Percentiles rank a stretch among this genome's conserved stretches.
Evolutionary conservation across 768 basidiomycete genomes (phyloP).

Genomic region (Xanthoconium stramineum): DNA sequence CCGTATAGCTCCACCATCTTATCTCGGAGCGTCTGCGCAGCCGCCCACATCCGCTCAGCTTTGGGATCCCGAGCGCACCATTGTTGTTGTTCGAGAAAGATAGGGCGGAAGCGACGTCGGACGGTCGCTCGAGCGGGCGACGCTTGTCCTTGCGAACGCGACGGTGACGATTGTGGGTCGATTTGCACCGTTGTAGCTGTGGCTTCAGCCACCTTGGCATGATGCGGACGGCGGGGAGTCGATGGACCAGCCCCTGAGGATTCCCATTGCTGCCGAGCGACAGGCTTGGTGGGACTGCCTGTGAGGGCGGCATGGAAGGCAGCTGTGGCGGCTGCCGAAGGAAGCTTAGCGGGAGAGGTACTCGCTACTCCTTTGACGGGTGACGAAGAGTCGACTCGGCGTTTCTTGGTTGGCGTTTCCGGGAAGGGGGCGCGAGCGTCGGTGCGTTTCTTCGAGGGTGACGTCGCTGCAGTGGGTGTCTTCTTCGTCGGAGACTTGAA

Average conservation of each 20-base stretch:
- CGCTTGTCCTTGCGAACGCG: slow-evolving; percentile 3
- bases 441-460: slow-evolving; percentile 28
- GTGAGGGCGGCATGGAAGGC: no score
- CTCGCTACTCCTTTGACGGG: no score
- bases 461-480: background rate
- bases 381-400: slow-evolving; percentile 24
- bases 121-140: slow-evolving; percentile 22
- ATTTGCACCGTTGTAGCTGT: background rate
- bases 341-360: background rate
- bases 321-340: no score
- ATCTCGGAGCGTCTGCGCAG: slow-evolving; percentile 9
- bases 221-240: background rate
- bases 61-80: slow-evolving; percentile 44
- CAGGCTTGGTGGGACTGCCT: no score
- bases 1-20: slow-evolving; percentile 15
- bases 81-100: slow-evolving; percentile 29
- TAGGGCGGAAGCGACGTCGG: no score
- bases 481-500: slow-evolving; percentile 20
- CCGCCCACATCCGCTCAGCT: slow-evolving; percentile 26
- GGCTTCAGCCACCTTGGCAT: slow-evolving; percentile 1
- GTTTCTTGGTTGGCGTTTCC: slow-evolving; percentile 43
- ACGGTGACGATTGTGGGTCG: slow-evolving; percentile 14
- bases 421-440: slow-evolving; percentile 27
- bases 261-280: no score
- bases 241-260: no score